Evolutionary conservation across 495 filamentous ascomycete genomes (phyloP).

Genomic region (Hypomontagnella monticulosa): DNA sequence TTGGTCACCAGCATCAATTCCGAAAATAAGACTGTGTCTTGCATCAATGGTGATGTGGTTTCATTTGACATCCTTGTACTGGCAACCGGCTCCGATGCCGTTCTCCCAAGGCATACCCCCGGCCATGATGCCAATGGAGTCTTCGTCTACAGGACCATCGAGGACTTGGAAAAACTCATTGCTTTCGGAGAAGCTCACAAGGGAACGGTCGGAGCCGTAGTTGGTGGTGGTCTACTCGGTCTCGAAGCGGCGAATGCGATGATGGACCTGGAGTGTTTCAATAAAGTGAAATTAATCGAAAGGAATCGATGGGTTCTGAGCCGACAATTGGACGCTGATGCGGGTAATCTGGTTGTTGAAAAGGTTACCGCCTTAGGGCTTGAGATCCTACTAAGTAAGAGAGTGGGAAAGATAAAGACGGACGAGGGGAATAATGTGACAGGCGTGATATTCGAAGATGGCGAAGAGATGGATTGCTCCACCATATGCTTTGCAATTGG

Average conservation of each 20-base stretch:
- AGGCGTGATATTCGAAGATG: conserved; percentile 86
- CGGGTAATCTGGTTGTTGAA: conserved; percentile 83
- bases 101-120: conserved; percentile 82
- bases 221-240: conserved; percentile 90
- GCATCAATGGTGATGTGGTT: conserved; percentile 75
- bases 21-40: conserved; percentile 70
- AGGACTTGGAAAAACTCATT: conserved; percentile 85
- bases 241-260: conserved; percentile 96
- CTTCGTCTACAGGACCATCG: conserved; percentile 94
- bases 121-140: conserved; percentile 87
- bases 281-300: conserved; percentile 84
- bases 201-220: conserved; percentile 78
- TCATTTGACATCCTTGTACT: conserved; percentile 89
- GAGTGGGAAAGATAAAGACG: conserved; percentile 77
- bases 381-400: conserved; percentile 82
- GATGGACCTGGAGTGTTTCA: conserved; percentile 85
- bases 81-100: conserved; percentile 90
- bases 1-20: conserved; percentile 76
- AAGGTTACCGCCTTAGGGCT: conserved; percentile 83
- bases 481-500: conserved; percentile 96
- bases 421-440: conserved; percentile 72
- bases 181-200: conserved; percentile 71
- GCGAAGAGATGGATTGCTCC: conserved; percentile 80
- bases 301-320: conserved; percentile 89
- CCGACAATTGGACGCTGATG: conserved; percentile 86